A percentile compares a stretch with the other conserved stretches of the same genome.
These are phyloP conservation scores for Kodamaea suecica DNA, from an alignment of 1,139 yeast genomes.

Conservation along the genomic window DNA sequence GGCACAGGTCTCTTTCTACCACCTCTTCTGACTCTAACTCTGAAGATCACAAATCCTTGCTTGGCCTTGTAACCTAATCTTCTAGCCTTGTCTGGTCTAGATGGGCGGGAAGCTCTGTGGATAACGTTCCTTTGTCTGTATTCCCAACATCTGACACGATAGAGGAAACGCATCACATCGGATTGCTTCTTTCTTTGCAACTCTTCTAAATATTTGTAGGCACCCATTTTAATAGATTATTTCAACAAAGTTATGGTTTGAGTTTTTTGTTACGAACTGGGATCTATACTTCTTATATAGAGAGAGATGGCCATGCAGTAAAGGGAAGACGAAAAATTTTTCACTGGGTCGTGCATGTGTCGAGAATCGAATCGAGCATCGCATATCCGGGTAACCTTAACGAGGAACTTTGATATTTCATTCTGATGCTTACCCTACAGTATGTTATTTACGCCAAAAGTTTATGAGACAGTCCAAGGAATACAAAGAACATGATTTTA, in stretches of 20 bases:
- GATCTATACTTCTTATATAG: slow-evolving; percentile 1
- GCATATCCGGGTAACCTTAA: not conserved
- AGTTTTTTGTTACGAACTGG: slow-evolving; percentile 3
- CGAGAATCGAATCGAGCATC: too few species aligned
- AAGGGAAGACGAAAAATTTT: slow-evolving; percentile 18
- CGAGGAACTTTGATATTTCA: too few species aligned
- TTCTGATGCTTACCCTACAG: too few species aligned
- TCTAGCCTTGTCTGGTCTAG: slow-evolving; percentile 99
- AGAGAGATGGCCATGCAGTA: slow-evolving; percentile 2
- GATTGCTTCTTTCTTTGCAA: slow-evolving; percentile 99
- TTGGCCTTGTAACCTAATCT: slow-evolving; percentile 99
- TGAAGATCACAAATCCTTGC: slow-evolving; percentile 98
- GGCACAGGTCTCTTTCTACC: slow-evolving; percentile 99
- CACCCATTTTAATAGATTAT: slow-evolving; percentile 70
- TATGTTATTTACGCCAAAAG: too few species aligned
- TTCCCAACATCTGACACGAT: slow-evolving; percentile 99
- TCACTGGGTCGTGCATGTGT: slow-evolving; percentile 6
- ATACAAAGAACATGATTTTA: too few species aligned
- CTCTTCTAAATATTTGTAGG: slow-evolving; percentile 99
- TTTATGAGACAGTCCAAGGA: too few species aligned
- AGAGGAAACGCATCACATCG: slow-evolving; percentile 97
- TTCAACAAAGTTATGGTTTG: slow-evolving; percentile 15
- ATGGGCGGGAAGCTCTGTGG: slow-evolving; percentile 98
- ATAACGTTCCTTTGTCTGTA: slow-evolving; percentile 98
- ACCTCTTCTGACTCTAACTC: slow-evolving; percentile 99